Base-by-base conservation (phyloP, 2,329 filamentous ascomycete genomes). In the Amylocarpus encephaloides region DNA sequence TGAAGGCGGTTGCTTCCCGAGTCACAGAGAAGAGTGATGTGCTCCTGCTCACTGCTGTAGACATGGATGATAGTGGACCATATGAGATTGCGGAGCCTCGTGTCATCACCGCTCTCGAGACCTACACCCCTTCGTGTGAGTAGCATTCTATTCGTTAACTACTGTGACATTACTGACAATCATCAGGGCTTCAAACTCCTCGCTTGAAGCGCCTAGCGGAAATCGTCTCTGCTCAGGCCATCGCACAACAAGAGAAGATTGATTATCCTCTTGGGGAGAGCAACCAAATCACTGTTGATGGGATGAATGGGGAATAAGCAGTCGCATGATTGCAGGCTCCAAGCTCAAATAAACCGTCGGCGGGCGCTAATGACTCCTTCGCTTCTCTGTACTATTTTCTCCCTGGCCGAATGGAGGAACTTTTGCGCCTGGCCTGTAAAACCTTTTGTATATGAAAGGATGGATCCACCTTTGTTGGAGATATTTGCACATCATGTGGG, bases 11-110 rank as follows among this genome's bases (percentile, higher is more conserved):
- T 47, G 93, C 94, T 6, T 95, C 90, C 35, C 81, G 91, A 47
- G 93, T 98, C 42, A 97, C 92, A 1, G 93, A 98, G 73, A 98
- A 98, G 83, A 94, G 90, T 63, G 93, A 97, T 62, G 91, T 97
- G 2, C 78, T 98, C 46, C 81, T 98, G 50, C 77, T 98, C 42
- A 86, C 92, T 51, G 90, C 93, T 43, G 91, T 98, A 52, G 93
- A 98, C 68, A 96, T 98, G 91, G 93, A 98, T 65, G 93, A 98
- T 71, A 95, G 89, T 62, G 93, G 93, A 19, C 93, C 92, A 22
- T 98, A 98, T 66, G 93, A 97, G 70, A 98, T 98, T 68, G 93
- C 93, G 12, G 93, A 98, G 70, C 93, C 93, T 26, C 82, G 93
- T 66, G 88, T 89, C 48, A 98, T 98, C 64, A 96, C 91, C 3